Evolutionary conservation across 2,329 filamentous ascomycete species (phyloP), one percentile per base, ranked within the genome.

Genomic region (Tolypocladium tundrense): DNA sequence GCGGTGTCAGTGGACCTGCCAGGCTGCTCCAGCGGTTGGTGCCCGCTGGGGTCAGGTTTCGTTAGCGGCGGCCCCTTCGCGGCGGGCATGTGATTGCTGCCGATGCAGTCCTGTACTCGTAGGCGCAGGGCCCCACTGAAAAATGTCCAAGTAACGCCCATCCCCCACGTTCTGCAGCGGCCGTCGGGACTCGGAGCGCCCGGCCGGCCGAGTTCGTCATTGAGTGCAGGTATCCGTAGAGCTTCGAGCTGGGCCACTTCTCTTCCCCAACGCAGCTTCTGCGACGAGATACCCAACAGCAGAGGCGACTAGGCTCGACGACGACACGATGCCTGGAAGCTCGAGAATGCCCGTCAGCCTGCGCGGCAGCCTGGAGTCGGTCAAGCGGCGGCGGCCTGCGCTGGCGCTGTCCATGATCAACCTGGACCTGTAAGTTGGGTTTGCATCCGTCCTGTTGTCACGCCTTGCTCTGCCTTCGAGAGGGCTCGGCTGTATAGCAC

Each of bases 321-420:
- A 50, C 45, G 45, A n/a, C 66, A 75, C 62, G 57, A 86, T 87
- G 81, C 80, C 84, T 62, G 86, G 86, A 68, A 84, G 82, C 60
- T 88, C 86, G 64, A 81, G 86, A 68, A 83, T 90, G 72, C 86
- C 88, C 65, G 77, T 87, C 63, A 88, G 86, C 75, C 76, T 90
- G 71, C 81, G 86, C 66, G 86, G 87, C 68, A 81, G 83, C 70
- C 80, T 89, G 68, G 80, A 79, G 63, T 78, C 75, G 61, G 82
- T 85, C 67, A 85, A 84, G 72, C 80, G 78, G 60, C 76, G 78
- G 57, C 76, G 79, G 60, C 79, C 80, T 53, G 77, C 76, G 58
- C 79, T 81, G 66, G 80, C 83, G 66, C 69, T 85, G 66, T 74
- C 82, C 60, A 72, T 86, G 48, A 68, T 89, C 61, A 90, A 87